These are phyloP conservation scores for Phialophora tarda DNA, from an alignment of 2,329 filamentous ascomycete species.

Conservation along the genomic window DNA sequence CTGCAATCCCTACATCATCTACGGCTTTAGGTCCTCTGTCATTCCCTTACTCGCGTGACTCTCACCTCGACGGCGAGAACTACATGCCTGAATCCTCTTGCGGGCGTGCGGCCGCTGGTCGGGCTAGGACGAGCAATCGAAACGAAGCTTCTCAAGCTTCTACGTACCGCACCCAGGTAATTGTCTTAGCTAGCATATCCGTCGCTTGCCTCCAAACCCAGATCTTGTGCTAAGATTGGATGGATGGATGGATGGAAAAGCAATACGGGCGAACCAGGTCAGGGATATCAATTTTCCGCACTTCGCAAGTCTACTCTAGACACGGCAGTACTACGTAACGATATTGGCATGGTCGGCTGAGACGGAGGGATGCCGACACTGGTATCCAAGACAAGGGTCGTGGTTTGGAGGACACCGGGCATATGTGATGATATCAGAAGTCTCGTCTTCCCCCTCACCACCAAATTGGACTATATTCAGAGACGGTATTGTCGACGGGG, in stretches of 20 bases:
- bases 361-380: not conserved
- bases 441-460: not conserved
- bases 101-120: not conserved
- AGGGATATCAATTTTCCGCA: not conserved
- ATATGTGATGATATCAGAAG: not conserved
- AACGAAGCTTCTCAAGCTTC: constrained; percentile 8
- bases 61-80: too few species aligned
- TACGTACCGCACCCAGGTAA: not conserved
- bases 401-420: not conserved
- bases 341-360: not conserved
- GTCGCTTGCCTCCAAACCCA: not conserved
- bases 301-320: not conserved
- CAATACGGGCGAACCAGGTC: not conserved
- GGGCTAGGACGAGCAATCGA: not conserved
- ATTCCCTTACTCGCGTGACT: not conserved
- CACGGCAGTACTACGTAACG: not conserved
- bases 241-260: not conserved
- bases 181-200: not conserved
- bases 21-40: not conserved
- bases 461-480: not conserved
- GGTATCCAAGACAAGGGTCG: not conserved
- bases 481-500: constrained; percentile 14
- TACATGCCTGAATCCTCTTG: not conserved
- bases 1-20: not conserved
- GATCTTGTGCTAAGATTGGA: not conserved